Evolutionary conservation across 2,329 filamentous ascomycete genomes (phyloP).

Genomic region (Fusarium concolor): DNA sequence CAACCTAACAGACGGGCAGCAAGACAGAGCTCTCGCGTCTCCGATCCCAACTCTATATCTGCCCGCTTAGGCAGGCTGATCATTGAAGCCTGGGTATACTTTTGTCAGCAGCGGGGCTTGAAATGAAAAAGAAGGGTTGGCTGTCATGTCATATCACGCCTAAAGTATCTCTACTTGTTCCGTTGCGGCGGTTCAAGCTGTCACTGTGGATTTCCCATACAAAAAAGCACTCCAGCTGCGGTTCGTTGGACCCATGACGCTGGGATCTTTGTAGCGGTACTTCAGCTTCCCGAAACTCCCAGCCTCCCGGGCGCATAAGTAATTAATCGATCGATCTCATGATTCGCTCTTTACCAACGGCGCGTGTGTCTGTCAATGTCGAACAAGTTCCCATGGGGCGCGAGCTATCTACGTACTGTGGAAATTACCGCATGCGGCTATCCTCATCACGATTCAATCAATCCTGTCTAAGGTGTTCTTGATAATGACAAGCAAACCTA

Average conservation of each 20-base stretch:
- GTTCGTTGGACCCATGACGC: slow-evolving; percentile 35
- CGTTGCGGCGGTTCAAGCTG: slow-evolving; percentile 18
- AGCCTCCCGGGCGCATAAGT: slow-evolving; percentile 29
- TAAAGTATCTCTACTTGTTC: slow-evolving; percentile 30
- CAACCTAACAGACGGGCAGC: neutral
- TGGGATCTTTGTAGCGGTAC: slow-evolving; percentile 34
- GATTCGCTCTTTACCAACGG: slow-evolving; percentile 24
- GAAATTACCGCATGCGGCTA: slow-evolving; percentile 25
- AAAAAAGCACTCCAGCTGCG: slow-evolving; percentile 13
- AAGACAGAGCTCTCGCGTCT: neutral
- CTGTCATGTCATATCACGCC: slow-evolving; percentile 17
- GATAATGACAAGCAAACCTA: neutral
- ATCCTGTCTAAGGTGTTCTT: slow-evolving; percentile 3
- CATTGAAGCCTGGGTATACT: slow-evolving; percentile 7
- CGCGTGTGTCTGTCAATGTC: slow-evolving; percentile 8
- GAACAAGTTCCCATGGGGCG: neutral
- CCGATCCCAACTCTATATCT: slow-evolving; percentile 12
- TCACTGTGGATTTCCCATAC: slow-evolving; percentile 15
- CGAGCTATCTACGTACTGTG: slow-evolving; percentile 3
- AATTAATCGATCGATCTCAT: slow-evolving; percentile 35
- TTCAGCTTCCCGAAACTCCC: slow-evolving; percentile 19
- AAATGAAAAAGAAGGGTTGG: slow-evolving; percentile 1
- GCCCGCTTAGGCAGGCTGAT: neutral
- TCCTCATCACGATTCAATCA: slow-evolving; percentile 1
- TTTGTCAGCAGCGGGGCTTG: slow-evolving; percentile 39